Percentiles rank a stretch among this genome's conserved stretches.
These are phyloP conservation scores for Hebeloma cylindrosporum DNA, from an alignment of 768 basidiomycete species.

Conservation along the genomic window DNA sequence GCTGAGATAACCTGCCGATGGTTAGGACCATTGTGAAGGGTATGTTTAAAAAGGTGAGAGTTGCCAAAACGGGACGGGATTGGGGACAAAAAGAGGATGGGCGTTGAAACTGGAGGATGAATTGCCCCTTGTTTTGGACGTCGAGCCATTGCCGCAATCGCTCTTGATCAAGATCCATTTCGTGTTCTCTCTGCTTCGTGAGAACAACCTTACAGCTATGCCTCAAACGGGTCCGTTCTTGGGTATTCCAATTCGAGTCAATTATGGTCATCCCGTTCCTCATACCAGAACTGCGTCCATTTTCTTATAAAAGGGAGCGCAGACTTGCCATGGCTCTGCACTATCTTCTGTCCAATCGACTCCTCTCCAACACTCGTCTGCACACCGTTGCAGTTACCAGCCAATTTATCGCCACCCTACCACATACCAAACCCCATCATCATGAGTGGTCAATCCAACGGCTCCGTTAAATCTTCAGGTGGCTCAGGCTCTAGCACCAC, in stretches of 20 bases:
- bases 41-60: slow-evolving; percentile 19
- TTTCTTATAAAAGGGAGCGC: slow-evolving; percentile 28
- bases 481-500: slow-evolving; percentile 38
- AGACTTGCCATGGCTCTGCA: slow-evolving; percentile 32
- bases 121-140: slow-evolving; percentile 36
- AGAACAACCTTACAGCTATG: slow-evolving; percentile 23
- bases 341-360: slow-evolving; percentile 22
- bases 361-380: slow-evolving; percentile 12
- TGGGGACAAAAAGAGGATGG: slow-evolving; percentile 22
- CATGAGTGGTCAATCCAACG: slow-evolving; percentile 43
- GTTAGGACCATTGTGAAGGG: slow-evolving; percentile 31
- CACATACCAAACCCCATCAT: slow-evolving; percentile 14
- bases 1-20: slow-evolving; percentile 35
- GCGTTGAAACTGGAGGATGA: slow-evolving; percentile 26
- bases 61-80: slow-evolving; percentile 22
- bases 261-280: slow-evolving; percentile 35
- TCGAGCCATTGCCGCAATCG: slow-evolving; percentile 38
- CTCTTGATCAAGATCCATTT: slow-evolving; percentile 38
- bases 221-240: slow-evolving; percentile 28
- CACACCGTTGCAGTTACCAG: slow-evolving; percentile 7
- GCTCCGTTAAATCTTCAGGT: slow-evolving; percentile 32
- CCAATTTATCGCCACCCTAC: no score
- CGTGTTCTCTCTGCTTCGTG: slow-evolving; percentile 29
- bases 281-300: slow-evolving; percentile 32
- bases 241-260: slow-evolving; percentile 40